Base-by-base conservation (phyloP, 2,329 filamentous ascomycete species). In the Neospermospora avenae region DNA sequence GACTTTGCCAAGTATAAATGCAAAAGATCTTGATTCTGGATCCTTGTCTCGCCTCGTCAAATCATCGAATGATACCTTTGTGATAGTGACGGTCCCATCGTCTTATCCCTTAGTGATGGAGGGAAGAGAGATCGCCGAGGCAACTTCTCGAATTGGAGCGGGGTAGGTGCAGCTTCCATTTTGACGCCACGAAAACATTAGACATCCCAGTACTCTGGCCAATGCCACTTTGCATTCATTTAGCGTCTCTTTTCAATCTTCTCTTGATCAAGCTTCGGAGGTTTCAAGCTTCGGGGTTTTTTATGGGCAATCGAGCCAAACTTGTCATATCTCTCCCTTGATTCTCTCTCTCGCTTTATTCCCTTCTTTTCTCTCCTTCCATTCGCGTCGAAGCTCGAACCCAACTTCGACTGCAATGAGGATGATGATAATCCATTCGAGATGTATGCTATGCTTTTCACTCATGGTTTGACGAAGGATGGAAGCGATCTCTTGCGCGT, bases 381-480 rank as follows among this genome's bases (percentile, higher is more conserved):
- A 72, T 45, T 68, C 59, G 13, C 89, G 80, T 63, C 90, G 79
- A 63, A 97, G 79, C 75, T 96, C 93, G 73, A 98, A 95, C 11
- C 87, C 80, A 14, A 98, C 93, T 76, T 99, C 95, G 35, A 98
- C 89, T 1, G 90, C 86, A 72, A 99, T 99, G 57, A 99, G 82
- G 2, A 90, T 80, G 69, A 99, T 98, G 73, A 99, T 98, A 69
- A 96, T 96, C 89, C 91, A 93, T 77, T 98, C 95, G 11, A 99
- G 80, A 58, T 91, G 82, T 31, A 93, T 85, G 16, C 91, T 89
- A 72, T 98, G 92, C 73, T 91, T 91, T 78, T 98, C 93, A 72
- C 90, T 96, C 58, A 96, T 81, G 72, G 93, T 87, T 74, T 97
- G 91, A 60, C 95, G 82, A 63, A 98, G 77, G 16, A 98, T 93